Conservation (phyloP, 768 basidiomycete species). For the Pulveroboletus sp. region DNA sequence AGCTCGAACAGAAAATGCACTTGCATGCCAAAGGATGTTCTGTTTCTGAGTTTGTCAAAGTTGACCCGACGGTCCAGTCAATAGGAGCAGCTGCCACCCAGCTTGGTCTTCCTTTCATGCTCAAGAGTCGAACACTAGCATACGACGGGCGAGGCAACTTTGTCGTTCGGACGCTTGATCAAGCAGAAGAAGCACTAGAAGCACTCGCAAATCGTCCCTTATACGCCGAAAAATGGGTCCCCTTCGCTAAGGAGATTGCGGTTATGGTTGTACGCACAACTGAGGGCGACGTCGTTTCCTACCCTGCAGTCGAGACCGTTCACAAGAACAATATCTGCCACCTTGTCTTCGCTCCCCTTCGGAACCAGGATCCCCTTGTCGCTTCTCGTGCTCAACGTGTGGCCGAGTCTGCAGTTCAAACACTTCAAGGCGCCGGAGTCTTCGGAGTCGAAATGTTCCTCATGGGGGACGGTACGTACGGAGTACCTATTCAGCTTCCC, state of each 20-base stretch:
- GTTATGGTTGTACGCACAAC: conserved; percentile 93
- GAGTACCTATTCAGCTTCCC: conserved; percentile 14
- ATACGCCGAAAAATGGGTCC: conserved; percentile 94
- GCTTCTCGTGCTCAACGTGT: conserved; percentile 59
- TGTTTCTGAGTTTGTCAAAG: conserved; percentile 56
- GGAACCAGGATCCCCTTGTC: conserved; percentile 55
- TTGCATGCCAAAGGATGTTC: conserved; percentile 48
- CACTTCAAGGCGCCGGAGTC: conserved; percentile 85
- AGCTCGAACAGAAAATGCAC: conserved; percentile 64
- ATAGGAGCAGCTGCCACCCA: conserved; percentile 49
- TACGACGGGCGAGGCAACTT: conserved; percentile 97
- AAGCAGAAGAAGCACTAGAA: conserved; percentile 50
- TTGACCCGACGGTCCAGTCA: conserved; percentile 53
- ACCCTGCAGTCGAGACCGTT: conserved; percentile 92
- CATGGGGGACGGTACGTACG: conserved; percentile 66
- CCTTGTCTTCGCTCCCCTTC: conserved; percentile 85
- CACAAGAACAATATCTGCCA: conserved; percentile 94
- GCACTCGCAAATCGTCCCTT: conserved; percentile 66
- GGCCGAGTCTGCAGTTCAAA: conserved; percentile 78
- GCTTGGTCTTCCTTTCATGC: conserved; percentile 88
- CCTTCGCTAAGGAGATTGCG: conserved; percentile 86
- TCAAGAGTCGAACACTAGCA: conserved; percentile 92
- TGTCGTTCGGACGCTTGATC: conserved; percentile 54
- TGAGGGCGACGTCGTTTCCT: conserved; percentile 71
- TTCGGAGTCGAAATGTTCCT: conserved; percentile 99